A percentile compares a stretch with the other conserved stretches of the same genome.
Evolutionary conservation across 208 protist species (phyloP).

Genomic region (Leishmania aethiopica): DNA sequence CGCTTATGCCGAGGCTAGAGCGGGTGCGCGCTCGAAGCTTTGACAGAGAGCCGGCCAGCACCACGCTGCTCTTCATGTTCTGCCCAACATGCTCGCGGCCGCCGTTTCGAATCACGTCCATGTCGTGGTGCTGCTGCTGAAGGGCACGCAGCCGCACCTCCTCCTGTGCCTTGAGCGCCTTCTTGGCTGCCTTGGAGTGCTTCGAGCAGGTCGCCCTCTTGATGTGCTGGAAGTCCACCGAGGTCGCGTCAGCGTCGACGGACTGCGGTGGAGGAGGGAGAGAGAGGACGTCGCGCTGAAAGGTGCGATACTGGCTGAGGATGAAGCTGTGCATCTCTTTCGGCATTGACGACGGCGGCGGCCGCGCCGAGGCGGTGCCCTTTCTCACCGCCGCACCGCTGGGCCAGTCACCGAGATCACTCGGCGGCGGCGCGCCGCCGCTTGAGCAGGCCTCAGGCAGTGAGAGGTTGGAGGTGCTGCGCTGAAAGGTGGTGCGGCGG

Average conservation of each 20-base stretch:
- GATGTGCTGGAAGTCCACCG: slow-evolving; percentile 10
- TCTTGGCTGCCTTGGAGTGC: slow-evolving; percentile 29
- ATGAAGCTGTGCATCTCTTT: slow-evolving; percentile 43
- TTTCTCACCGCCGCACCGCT: neutral
- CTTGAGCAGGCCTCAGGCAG: neutral
- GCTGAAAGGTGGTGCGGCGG: slow-evolving; percentile 23
- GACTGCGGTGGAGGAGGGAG: neutral
- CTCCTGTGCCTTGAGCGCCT: slow-evolving; percentile 29
- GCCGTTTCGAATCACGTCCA: slow-evolving; percentile 53
- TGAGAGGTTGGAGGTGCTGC: slow-evolving; percentile 4
- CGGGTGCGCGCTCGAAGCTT: slow-evolving; percentile 28
- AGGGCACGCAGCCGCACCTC: slow-evolving; percentile 40
- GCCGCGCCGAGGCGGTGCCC: neutral
- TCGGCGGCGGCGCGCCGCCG: neutral
- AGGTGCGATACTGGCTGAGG: slow-evolving; percentile 37
- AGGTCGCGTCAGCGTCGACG: neutral
- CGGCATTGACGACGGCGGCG: slow-evolving; percentile 1
- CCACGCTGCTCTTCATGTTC: slow-evolving; percentile 43
- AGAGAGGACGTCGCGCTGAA: slow-evolving; percentile 34
- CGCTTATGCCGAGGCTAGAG: neutral
- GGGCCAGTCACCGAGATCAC: neutral
- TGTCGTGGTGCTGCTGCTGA: slow-evolving; percentile 56
- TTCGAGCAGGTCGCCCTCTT: slow-evolving; percentile 24
- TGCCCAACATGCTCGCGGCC: slow-evolving; percentile 41
- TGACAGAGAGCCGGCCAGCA: slow-evolving; percentile 38